phyloP scores from a whole-genome alignment of 2,329 filamentous ascomycete species.

The Penicillium janthinellum region DNA sequence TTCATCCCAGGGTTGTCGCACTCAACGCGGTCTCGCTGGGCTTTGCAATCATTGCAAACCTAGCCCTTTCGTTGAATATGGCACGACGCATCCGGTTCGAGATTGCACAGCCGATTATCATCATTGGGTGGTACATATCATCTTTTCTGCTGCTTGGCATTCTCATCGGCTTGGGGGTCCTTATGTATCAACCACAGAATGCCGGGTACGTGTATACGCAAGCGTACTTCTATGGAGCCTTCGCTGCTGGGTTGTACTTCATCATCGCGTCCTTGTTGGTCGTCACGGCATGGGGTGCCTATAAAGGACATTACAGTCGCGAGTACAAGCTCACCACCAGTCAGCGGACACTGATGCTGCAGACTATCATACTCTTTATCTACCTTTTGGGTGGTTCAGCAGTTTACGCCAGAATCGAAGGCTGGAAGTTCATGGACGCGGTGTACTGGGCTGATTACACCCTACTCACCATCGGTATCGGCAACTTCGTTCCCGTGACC shows the following conservation, averaged over 20 bases:
- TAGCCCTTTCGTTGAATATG: conserved; percentile 62
- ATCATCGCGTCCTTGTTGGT: conserved; percentile 58
- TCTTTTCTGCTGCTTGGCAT: conserved; percentile 57
- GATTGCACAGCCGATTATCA: conserved; percentile 61
- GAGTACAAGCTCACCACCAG: conserved; percentile 59
- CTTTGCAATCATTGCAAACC: conserved; percentile 57
- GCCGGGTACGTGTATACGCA: conserved; percentile 54
- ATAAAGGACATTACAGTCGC: conserved; percentile 55
- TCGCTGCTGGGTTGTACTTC: conserved; percentile 60
- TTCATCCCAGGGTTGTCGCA: conserved; percentile 48
- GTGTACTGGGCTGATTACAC: conserved; percentile 41
- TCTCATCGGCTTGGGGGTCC: conserved; percentile 49
- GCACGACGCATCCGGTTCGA: conserved; percentile 56
- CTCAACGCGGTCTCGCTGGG: conserved; percentile 59
- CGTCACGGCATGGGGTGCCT: conserved; percentile 59
- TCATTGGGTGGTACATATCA: conserved; percentile 60
- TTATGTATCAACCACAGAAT: conserved; percentile 42
- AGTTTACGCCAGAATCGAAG: conserved; percentile 41
- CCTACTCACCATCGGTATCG: conserved; percentile 40
- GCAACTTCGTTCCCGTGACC: conserved; percentile 35
- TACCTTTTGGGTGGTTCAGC: conserved; percentile 45
- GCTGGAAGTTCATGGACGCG: conserved; percentile 38
- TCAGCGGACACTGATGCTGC: conserved; percentile 56
- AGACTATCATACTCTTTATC: conserved; percentile 45
- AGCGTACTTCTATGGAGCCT: conserved; percentile 62